Conservation (phyloP, 2,329 filamentous ascomycete species). For the Trichoderma simmonsii region DNA sequence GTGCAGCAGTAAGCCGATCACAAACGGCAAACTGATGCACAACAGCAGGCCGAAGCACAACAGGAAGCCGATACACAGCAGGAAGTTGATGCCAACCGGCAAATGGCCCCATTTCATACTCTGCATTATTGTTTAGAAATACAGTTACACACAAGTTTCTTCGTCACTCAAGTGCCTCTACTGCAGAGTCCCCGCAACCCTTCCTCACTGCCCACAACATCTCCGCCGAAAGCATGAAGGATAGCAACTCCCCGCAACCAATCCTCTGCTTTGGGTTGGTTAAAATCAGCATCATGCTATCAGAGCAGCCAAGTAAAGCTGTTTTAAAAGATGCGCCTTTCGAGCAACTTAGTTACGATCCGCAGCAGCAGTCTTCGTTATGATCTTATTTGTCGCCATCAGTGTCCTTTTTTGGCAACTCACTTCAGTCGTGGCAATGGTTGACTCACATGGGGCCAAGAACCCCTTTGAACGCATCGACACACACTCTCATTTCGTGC, state of each 20-base stretch:
- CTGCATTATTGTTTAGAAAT: not conserved
- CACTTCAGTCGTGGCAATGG: not conserved
- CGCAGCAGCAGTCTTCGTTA: not conserved
- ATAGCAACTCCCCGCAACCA: not conserved
- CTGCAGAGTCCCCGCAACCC: not conserved
- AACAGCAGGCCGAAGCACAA: not conserved
- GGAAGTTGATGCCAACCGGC: too few species aligned
- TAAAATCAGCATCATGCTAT: not conserved
- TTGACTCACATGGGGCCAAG: not conserved
- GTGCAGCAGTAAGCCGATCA: not conserved
- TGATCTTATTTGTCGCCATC: not conserved
- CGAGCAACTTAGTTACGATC: not conserved
- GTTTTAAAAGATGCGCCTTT: not conserved
- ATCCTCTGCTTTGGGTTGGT: not conserved
- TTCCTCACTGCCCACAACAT: not conserved
- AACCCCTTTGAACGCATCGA: slow-evolving; percentile 32
- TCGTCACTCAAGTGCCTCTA: not conserved
- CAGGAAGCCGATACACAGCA: not conserved
- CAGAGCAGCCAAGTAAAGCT: not conserved
- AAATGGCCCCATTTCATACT: not conserved
- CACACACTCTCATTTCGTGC: slow-evolving; percentile 47
- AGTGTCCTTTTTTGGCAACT: not conserved
- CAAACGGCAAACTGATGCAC: not conserved
- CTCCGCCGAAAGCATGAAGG: not conserved
- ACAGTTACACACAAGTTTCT: not conserved